A percentile compares a stretch with the other conserved stretches of the same genome.
These are phyloP conservation scores for Boletus tomentosulus DNA, from an alignment of 768 basidiomycete genomes.

Conservation along the genomic window DNA sequence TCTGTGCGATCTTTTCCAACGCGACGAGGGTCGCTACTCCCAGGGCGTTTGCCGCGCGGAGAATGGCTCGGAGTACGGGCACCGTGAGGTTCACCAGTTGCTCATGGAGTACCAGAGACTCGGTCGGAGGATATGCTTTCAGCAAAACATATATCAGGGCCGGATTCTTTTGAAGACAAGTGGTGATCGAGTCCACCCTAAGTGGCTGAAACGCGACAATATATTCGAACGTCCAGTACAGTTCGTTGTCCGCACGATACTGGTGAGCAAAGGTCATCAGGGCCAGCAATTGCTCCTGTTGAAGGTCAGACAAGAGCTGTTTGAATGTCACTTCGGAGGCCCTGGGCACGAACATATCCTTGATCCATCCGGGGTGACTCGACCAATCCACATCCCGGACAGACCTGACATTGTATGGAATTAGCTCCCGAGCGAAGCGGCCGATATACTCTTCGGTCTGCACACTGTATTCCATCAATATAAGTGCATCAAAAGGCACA, in stretches of 20 bases:
- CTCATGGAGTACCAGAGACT: constrained; percentile 32
- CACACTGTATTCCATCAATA: constrained; percentile 24
- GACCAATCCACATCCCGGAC: constrained; percentile 41
- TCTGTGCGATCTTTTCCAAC: constrained; percentile 48
- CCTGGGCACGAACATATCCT: constrained; percentile 30
- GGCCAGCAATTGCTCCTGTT: constrained; percentile 14
- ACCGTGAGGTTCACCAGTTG: constrained; percentile 23
- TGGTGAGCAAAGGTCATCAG: constrained; percentile 28
- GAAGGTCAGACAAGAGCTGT: constrained; percentile 20
- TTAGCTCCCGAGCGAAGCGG: constrained; percentile 42
- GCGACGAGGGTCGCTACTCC: constrained; percentile 56
- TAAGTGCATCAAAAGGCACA: background rate
- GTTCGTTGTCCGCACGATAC: constrained; percentile 53
- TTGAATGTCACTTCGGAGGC: constrained; percentile 15
- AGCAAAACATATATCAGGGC: constrained; percentile 52
- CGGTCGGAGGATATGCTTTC: constrained; percentile 43
- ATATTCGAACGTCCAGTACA: constrained; percentile 48
- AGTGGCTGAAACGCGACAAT: constrained; percentile 27
- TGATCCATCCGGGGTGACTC: constrained; percentile 30
- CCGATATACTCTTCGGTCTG: constrained; percentile 44
- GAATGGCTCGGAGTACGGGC: constrained; percentile 43
- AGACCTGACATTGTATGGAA: constrained; percentile 40
- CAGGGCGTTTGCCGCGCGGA: constrained; percentile 52
- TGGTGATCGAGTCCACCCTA: constrained; percentile 30
- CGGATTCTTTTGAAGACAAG: constrained; percentile 50